A percentile compares a stretch with the other conserved stretches of the same genome.
phyloP scores from a whole-genome alignment of 352 stramenopile species.

The Phytophthora tubulina region DNA sequence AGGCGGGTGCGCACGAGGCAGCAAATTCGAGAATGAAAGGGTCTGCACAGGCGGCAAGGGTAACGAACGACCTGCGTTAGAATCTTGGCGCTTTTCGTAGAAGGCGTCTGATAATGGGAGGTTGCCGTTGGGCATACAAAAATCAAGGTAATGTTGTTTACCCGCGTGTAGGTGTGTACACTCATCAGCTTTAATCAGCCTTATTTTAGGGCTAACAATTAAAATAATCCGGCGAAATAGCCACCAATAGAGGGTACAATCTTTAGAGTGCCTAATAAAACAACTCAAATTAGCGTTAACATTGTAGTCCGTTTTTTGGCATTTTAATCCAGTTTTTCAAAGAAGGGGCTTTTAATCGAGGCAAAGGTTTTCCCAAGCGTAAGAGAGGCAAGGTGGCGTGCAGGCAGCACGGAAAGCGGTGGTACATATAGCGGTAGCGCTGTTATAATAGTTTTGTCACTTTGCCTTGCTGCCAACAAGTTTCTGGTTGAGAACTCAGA shows the following conservation, averaged over 20 bases:
- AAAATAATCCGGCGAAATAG: neutral
- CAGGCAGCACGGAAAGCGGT: too few species aligned
- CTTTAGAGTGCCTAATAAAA: too few species aligned
- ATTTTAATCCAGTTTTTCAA: too few species aligned
- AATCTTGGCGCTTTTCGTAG: slow-evolving; percentile 5
- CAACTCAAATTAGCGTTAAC: too few species aligned
- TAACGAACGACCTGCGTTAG: neutral
- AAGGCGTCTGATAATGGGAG: slow-evolving; percentile 7
- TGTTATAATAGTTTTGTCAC: too few species aligned
- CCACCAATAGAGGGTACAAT: neutral
- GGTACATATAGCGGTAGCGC: too few species aligned
- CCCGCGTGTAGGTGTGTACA: neutral
- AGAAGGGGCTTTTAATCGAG: too few species aligned
- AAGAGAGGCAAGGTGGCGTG: too few species aligned
- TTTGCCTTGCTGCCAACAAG: too few species aligned
- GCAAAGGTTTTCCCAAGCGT: too few species aligned
- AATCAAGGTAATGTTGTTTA: slow-evolving; percentile 21
- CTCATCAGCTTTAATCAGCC: slow-evolving; percentile 7
- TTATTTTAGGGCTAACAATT: neutral
- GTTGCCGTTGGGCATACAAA: slow-evolving; percentile 24
- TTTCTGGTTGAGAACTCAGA: neutral
- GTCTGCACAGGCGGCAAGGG: neutral
- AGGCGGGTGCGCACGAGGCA: slow-evolving; percentile 9
- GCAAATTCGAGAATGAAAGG: slow-evolving; percentile 32
- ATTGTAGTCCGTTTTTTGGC: too few species aligned